Evolutionary conservation across 2,329 filamentous ascomycete genomes (phyloP), one percentile per base, ranked within the genome.

Genomic region (Aureobasidium zeae): DNA sequence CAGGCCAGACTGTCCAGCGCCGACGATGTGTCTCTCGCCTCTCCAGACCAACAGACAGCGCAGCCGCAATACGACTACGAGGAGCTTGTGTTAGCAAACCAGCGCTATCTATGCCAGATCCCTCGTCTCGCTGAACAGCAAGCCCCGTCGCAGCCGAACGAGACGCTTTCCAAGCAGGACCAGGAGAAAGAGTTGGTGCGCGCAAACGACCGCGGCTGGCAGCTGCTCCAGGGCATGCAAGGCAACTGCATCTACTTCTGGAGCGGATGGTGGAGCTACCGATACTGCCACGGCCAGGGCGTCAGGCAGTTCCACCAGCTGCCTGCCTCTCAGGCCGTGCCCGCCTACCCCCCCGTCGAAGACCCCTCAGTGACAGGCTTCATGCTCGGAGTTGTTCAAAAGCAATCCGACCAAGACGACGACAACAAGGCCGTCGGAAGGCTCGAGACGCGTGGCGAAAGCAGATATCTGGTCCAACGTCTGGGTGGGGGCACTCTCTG

Each of bases 201-300:
- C 19, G 88, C 87, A 1, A 83, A 81, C 1, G 73, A 77, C 22
- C 79, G 79, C 36, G 88, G 88, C 5, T 83, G 85, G 73, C 83
- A 91, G 56, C 71, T 95, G 16, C 69, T 95, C 38, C 74, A 76
- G 51, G 78, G 80, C 19, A 81, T 95, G 63, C 76, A 88, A 42
- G 83, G 80, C 3, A 74, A 75, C 38, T 95, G 88, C 62, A 75
- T 95, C 50, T 94, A 89, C 67, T 84, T 78, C 60, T 67, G 87
- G 51, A 83, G 79, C 1, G 88, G 88, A 0, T 95, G 88, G 88
- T 95, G 88, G 88, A 91, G 83, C 57, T 95, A 95, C 64, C 83
- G 81, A 54, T 94, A 94, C 63, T 95, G 88, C 70, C 91, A 94
- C 65, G 85, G 85, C 58, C 74, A 81, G 49, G 79, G 89, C 50